These are phyloP conservation scores for Termitomyces sp. DNA, from an alignment of 768 basidiomycete species.

Conservation along the genomic window DNA sequence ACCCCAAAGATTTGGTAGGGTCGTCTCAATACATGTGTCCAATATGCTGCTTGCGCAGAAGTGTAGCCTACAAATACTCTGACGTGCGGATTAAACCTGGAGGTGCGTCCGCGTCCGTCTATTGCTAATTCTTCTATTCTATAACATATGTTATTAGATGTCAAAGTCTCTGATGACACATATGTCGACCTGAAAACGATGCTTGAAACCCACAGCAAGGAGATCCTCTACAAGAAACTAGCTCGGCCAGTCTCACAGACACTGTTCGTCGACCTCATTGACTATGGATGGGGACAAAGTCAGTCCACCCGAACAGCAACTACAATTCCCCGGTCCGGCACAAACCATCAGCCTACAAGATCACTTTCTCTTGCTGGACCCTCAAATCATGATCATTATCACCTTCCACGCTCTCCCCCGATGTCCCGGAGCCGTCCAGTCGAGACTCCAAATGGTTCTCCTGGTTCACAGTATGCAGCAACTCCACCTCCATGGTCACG, in stretches of 20 bases:
- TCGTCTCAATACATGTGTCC: constrained; percentile 57
- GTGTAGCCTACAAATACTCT: constrained; percentile 63
- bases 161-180: constrained; percentile 42
- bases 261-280: constrained; percentile 69
- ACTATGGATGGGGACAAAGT: constrained; percentile 51
- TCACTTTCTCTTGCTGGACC: constrained; percentile 12
- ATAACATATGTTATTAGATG: constrained; percentile 15
- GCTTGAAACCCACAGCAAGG: constrained; percentile 69
- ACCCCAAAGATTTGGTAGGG: constrained; percentile 38
- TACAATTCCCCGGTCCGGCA: constrained; percentile 17
- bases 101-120: constrained; percentile 32
- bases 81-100: constrained; percentile 70
- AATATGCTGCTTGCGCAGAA: constrained; percentile 73
- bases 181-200: constrained; percentile 73
- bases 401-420: constrained; percentile 13
- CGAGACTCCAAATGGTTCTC: constrained; percentile 10
- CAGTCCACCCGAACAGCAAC: constrained; percentile 27
- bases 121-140: constrained; percentile 5
- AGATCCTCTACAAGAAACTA: constrained; percentile 65
- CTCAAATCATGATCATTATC: constrained; percentile 11
- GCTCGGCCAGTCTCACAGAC: constrained; percentile 60
- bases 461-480: constrained; percentile 18
- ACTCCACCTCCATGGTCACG: constrained; percentile 44
- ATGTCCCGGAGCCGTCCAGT: constrained; percentile 13
- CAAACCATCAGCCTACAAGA: constrained; percentile 17